Evolutionary conservation across 805 yeast genomes (phyloP), one percentile per base, ranked within the genome.

Genomic region (Ascoidea asiatica): DNA sequence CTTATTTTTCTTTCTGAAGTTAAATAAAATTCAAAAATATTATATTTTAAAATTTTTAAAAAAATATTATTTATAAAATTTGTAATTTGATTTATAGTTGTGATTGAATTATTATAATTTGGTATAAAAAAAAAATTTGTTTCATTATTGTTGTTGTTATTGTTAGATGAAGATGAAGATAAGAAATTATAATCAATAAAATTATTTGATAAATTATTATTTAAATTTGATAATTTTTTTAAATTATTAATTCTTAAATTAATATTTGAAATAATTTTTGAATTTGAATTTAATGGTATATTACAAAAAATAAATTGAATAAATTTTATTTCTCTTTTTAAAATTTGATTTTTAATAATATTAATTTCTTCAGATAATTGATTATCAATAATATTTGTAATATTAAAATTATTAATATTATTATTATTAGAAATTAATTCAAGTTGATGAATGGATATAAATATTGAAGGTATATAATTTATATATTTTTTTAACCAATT

Each of bases 401-500:
- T 48, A 15, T 52, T 56, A 15, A 42, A 47, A 15, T 46, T 49
- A 15, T 37, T 21, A 17, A 49, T 42, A 5, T 53, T 29, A 15
- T 52, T 54, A 8, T 15, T 29, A 15, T 2, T 8, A 15, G 8
- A 8, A 8, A 59, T 59, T 18, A 54, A 56, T 4, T 49, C 55
- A 13, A 73, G 48, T 42, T 68, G 67, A 50, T 67, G 66, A 36
- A 75, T 65, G 2, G 70, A 54, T 2, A 78, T 58, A 38, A 69
- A 65, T 0, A 71, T 67, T 1, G 70, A 51, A 0, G 85, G 84
- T n/a, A 64, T 38, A 3, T 60, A 45, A n/a, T 65, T 60, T 21
- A 61, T 59, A 52, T 77, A 74, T 52, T 75, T 77, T 35, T 66
- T 63, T 13, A 77, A 47, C 86, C 85, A 79, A 21, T 70, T 60